Conservation (phyloP, 257 asterid genomes). For the Nicotiana paniculata region DNA sequence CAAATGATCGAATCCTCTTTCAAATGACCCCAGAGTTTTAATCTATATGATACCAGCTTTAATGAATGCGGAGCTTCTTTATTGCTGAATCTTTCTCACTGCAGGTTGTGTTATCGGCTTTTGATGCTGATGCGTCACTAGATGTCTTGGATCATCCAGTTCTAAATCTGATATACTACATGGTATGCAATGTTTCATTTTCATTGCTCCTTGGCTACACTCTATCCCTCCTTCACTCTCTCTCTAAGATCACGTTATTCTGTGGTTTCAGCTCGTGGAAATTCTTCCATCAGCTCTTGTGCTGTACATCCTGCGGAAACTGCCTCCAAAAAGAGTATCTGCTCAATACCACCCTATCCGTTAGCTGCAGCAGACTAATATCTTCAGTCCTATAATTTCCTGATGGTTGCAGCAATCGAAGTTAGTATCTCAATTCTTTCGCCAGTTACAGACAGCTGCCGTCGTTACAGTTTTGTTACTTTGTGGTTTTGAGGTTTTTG, state of each 20-base stretch:
- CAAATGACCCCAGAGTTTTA: neutral
- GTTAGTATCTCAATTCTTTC: neutral
- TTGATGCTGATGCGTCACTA: slow-evolving; percentile 66
- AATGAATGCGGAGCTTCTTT: neutral
- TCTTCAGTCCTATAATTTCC: neutral
- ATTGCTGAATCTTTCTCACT: neutral
- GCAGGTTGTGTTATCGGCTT: slow-evolving; percentile 78
- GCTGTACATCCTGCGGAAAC: slow-evolving; percentile 56
- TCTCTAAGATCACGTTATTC: neutral
- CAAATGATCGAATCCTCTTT: neutral
- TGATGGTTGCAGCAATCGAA: neutral
- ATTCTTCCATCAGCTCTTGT: slow-evolving; percentile 76
- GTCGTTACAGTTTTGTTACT: neutral
- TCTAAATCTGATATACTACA: slow-evolving; percentile 65
- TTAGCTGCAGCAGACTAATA: slow-evolving; percentile 10
- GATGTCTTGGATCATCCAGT: slow-evolving; percentile 81
- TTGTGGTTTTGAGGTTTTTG: neutral
- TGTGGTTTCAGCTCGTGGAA: slow-evolving; percentile 38
- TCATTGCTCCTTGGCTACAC: neutral
- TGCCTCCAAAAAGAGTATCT: slow-evolving; percentile 52
- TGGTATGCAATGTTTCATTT: slow-evolving; percentile 34
- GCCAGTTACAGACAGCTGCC: neutral
- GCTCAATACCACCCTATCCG: slow-evolving; percentile 58
- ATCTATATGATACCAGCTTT: neutral
- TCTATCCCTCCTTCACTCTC: neutral